Evolutionary conservation across 164 flowering plant genomes (phyloP).

Genomic region (Taxillus chinensis): DNA sequence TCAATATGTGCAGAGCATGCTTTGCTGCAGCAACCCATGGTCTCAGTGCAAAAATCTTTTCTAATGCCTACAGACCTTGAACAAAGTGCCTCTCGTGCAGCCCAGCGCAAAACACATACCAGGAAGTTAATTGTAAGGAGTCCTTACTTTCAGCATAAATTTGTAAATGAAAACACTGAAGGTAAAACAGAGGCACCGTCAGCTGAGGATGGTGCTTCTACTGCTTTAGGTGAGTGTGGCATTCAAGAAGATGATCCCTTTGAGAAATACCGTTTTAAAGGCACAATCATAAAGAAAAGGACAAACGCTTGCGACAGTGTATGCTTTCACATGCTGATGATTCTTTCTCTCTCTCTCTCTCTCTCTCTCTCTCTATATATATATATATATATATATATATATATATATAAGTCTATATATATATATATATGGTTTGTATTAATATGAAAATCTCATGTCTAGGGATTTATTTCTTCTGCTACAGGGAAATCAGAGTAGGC

Average conservation of each 20-base stretch:
- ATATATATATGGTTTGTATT: neutral
- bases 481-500: conserved; percentile 30
- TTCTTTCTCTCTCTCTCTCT: neutral
- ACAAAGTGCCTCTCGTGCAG: conserved; percentile 10
- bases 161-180: conserved; percentile 17
- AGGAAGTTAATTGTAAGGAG: conserved; percentile 41
- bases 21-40: conserved; percentile 18
- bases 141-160: conserved; percentile 43
- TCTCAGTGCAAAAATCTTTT: conserved; percentile 30
- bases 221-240: conserved; percentile 6
- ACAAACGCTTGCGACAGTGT: conserved; percentile 19
- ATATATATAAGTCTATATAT: too few relatives aligned
- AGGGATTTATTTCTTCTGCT: neutral
- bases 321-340: conserved; percentile 9
- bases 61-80: conserved; percentile 23
- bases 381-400: too few relatives aligned
- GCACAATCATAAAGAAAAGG: conserved; percentile 18
- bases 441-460: conserved; percentile 1
- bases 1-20: conserved; percentile 13
- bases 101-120: conserved; percentile 18
- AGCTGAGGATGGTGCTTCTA: conserved; percentile 11
- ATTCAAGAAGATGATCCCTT: conserved; percentile 6
- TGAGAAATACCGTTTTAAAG: conserved; percentile 8
- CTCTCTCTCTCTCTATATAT: too few relatives aligned
- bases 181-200: conserved; percentile 15